These are phyloP conservation scores for Populus hybrid DNA, from an alignment of 441 rosid species.

Conservation along the genomic window DNA sequence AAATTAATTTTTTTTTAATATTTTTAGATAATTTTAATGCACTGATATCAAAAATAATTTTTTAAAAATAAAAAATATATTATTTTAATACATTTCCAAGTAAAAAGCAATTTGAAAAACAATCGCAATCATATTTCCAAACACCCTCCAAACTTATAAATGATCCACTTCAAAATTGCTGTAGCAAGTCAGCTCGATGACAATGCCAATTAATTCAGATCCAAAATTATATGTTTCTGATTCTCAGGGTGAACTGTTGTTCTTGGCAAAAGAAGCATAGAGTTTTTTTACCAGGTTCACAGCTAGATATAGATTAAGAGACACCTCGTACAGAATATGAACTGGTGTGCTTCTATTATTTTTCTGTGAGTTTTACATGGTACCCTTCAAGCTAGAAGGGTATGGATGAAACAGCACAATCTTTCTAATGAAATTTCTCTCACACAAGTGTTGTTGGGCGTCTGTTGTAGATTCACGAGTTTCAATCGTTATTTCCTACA, in stretches of 20 bases:
- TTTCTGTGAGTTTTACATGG: too few relatives aligned
- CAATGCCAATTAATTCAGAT: constrained; percentile 5
- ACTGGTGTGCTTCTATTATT: neutral
- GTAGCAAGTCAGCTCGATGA: constrained; percentile 4
- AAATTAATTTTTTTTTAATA: too few relatives aligned
- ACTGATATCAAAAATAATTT: too few relatives aligned
- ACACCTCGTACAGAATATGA: neutral
- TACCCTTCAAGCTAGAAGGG: neutral
- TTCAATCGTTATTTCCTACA: neutral
- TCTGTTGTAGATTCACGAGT: neutral
- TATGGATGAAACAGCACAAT: neutral
- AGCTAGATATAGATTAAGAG: neutral
- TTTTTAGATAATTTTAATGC: too few relatives aligned
- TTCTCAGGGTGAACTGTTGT: neutral
- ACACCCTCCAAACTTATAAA: constrained; percentile 35
- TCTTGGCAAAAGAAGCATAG: neutral
- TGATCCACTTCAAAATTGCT: constrained; percentile 20
- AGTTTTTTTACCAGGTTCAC: neutral
- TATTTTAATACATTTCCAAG: too few relatives aligned
- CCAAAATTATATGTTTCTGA: neutral
- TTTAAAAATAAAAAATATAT: too few relatives aligned
- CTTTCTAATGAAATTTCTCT: neutral
- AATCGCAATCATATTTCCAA: too few relatives aligned
- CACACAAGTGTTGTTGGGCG: too few relatives aligned
- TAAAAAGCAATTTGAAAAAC: too few relatives aligned